phyloP scores from a whole-genome alignment of 1,284 basidiomycete genomes.

The Rhodotorula mucilaginosa region DNA sequence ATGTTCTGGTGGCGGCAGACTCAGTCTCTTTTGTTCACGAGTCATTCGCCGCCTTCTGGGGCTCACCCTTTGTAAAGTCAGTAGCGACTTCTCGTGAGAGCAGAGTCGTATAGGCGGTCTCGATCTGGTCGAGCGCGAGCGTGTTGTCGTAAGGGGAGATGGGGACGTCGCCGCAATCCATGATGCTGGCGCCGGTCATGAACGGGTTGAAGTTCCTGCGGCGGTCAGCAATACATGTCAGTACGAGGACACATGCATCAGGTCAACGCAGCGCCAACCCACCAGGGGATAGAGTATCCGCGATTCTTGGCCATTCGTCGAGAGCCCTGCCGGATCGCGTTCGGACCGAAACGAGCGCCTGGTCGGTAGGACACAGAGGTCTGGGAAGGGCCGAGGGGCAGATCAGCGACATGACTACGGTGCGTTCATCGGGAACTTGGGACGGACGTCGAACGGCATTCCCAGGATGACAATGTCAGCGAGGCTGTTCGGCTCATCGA shows the following conservation, averaged over 20 bases:
- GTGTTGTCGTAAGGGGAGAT: conserved; percentile 52
- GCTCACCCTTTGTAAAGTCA: conserved; percentile 10
- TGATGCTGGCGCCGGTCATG: conserved; percentile 12
- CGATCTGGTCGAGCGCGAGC: conserved; percentile 52
- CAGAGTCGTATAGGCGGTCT: conserved; percentile 44
- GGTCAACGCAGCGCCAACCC: background rate
- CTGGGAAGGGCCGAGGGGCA: background rate
- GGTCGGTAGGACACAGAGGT: conserved; percentile 30
- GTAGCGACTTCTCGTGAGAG: conserved; percentile 26
- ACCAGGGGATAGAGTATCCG: conserved; percentile 34
- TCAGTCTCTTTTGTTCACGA: background rate
- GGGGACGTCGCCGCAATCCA: conserved; percentile 52
- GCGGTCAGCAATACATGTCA: background rate
- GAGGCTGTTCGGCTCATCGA: conserved; percentile 4
- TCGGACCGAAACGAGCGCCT: conserved; percentile 49
- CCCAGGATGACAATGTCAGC: conserved; percentile 34
- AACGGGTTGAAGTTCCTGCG: conserved; percentile 26
- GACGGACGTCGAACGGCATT: conserved; percentile 27
- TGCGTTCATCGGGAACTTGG: too few relatives aligned
- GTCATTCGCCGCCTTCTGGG: too few relatives aligned
- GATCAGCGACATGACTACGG: background rate
- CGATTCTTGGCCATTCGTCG: conserved; percentile 43
- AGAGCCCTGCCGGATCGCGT: conserved; percentile 51
- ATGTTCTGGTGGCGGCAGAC: background rate
- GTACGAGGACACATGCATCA: background rate